Evolutionary conservation across 176 grass and related monocot genomes (phyloP), one percentile per base, ranked within the genome.

Genomic region (Neostapfia colusana): DNA sequence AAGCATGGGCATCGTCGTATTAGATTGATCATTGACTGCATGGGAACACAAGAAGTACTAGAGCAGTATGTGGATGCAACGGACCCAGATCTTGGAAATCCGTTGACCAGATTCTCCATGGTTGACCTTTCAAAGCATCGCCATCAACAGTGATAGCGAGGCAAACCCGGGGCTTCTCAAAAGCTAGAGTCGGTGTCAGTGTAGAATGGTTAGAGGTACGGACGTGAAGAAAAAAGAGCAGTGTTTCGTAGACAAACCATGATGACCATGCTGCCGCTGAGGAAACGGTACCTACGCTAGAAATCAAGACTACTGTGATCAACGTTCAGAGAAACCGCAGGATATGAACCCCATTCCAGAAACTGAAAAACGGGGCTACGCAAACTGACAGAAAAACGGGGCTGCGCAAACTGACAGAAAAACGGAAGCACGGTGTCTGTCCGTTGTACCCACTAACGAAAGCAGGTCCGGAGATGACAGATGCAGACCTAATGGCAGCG

Each of bases 41-140:
- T 61, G 76, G 48, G 76, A 67, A 68, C 69, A 73, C 17, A 28
- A 26, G 34, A 39, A 26, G 23, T 6, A 5, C 68, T 10, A 67
- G 65, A 79, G 60, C 40, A 34, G 20, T 10, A 78, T 79, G 38
- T 66, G 67, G 75, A 85, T 11, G 67, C 59, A 79, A 7, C 20
- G 36, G 13, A 36, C 1, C 17, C n/a, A 48, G 75, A 58, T 28
- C 67, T 53, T 42, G 31, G 28, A 56, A 73, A 66, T 66, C 13
- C 13, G 3, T 11, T 10, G 59, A 66, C 68, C 38, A 1, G n/a
- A 85, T 85, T 72, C 9, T 27, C 1, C 4, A 7, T 54, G 59
- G 68, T 8, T 73, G 67, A 73, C 59, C 38, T 11, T 24, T 26
- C 13, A 31, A 39, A 70, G 1, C 9, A 66, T 58, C 13, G 12